Evolutionary conservation across 1,284 basidiomycete species (phyloP).

Genomic region (Ganoderma leucocontextum): DNA sequence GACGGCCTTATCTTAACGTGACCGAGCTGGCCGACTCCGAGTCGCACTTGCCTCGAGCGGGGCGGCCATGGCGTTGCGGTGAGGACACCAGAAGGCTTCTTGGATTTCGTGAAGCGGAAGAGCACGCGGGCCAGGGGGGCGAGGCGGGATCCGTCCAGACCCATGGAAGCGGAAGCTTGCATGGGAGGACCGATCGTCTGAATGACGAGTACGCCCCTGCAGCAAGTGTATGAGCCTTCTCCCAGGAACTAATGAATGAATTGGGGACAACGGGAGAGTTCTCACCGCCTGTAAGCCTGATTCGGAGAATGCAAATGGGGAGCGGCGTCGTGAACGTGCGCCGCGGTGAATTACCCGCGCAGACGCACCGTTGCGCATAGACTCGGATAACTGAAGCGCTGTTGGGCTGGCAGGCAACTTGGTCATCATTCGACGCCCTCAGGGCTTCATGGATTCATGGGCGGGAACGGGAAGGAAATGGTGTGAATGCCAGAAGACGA

Average conservation of each 20-base stretch:
- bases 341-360: not conserved
- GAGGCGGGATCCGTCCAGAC: conserved; percentile 14
- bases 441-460: not conserved
- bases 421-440: not conserved
- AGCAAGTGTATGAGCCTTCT: not conserved
- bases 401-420: not conserved
- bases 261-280: not conserved
- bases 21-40: not conserved
- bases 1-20: not conserved
- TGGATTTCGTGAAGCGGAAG: not conserved
- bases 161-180: not conserved
- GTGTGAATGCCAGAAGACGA: not conserved
- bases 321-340: conserved; percentile 1
- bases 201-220: not conserved
- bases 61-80: not conserved
- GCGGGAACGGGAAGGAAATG: not conserved
- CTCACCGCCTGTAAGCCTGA: not conserved
- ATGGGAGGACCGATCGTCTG: conserved; percentile 7
- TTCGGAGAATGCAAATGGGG: not conserved
- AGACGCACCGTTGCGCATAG: not conserved
- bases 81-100: not conserved
- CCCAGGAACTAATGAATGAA: conserved; percentile 7
- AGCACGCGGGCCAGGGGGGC: conserved; percentile 2
- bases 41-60: not conserved
- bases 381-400: not conserved